A percentile compares a stretch with the other conserved stretches of the same genome.
phyloP scores from a whole-genome alignment of 2,329 filamentous ascomycete genomes.

The Penicillium corylophilum region DNA sequence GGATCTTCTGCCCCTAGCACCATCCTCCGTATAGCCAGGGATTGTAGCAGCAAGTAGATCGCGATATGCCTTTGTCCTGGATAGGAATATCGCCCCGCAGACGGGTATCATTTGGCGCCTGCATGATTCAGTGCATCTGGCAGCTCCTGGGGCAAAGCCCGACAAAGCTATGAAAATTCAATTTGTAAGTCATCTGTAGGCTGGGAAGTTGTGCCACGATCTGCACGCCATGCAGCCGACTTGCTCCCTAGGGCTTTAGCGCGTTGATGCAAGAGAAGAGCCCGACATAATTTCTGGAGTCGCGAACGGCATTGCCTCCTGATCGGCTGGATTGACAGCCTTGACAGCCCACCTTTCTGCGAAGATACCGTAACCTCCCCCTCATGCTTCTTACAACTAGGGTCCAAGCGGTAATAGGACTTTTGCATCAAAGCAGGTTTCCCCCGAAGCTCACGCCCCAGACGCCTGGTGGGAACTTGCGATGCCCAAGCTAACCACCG shows the following conservation, averaged over 20 bases:
- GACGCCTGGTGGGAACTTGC: background rate
- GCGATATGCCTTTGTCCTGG: background rate
- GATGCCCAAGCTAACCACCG: background rate
- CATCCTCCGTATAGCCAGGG: background rate
- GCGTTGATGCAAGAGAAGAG: constrained; percentile 3
- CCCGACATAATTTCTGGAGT: constrained; percentile 6
- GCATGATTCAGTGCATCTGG: background rate
- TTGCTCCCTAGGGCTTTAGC: constrained; percentile 3
- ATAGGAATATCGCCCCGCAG: background rate
- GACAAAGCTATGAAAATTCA: constrained; percentile 1
- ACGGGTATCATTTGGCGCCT: background rate
- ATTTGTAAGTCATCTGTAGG: constrained; percentile 24
- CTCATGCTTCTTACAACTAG: background rate
- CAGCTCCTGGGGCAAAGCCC: background rate
- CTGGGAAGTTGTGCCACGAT: constrained; percentile 13
- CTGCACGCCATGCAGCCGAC: constrained; percentile 15
- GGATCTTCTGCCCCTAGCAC: background rate
- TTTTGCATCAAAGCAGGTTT: constrained; percentile 2
- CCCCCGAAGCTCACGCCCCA: background rate
- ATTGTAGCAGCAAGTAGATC: background rate
- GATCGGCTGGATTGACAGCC: constrained; percentile 2
- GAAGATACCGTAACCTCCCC: background rate
- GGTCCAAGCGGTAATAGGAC: background rate
- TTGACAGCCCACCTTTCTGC: background rate
- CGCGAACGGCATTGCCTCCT: background rate